These are phyloP conservation scores for Kurtzmaniella cleridarum DNA, from an alignment of 805 yeast species.

Conservation along the genomic window DNA sequence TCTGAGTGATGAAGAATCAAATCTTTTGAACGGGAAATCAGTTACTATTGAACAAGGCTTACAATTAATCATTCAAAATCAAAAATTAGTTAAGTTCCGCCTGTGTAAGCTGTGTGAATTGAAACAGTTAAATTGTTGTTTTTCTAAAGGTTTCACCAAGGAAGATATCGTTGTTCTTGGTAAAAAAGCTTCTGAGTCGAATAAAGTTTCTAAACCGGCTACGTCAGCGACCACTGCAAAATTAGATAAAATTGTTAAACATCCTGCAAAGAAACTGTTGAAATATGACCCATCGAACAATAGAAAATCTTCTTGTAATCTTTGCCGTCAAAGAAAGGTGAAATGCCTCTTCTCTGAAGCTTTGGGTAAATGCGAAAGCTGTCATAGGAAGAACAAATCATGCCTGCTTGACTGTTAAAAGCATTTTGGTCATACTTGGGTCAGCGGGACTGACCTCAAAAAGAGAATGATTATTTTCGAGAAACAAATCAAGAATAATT, in stretches of 20 bases:
- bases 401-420: slow-evolving; percentile 27
- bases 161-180: slow-evolving; percentile 45
- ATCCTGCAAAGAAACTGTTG: slow-evolving; percentile 3
- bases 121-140: slow-evolving; percentile 44
- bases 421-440: not conserved
- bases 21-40: not conserved
- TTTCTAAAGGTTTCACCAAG: slow-evolving; percentile 63
- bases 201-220: slow-evolving; percentile 1
- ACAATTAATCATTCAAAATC: slow-evolving; percentile 14
- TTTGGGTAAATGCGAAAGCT: slow-evolving; percentile 34
- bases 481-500: not conserved
- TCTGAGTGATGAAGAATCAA: not conserved
- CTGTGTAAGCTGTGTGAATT: slow-evolving; percentile 52
- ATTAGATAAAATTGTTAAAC: slow-evolving; percentile 1
- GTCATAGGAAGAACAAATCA: slow-evolving; percentile 29
- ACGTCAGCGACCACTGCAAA: not conserved
- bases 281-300: not conserved
- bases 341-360: slow-evolving; percentile 32
- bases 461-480: no score
- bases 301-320: slow-evolving; percentile 34
- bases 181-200: slow-evolving; percentile 12
- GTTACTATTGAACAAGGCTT: not conserved
- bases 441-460: no score
- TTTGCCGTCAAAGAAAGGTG: slow-evolving; percentile 40
- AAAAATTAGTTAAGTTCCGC: slow-evolving; percentile 43